Percentiles rank a stretch among this genome's conserved stretches.
Conservation (phyloP, 192 early-diverging fungal species). For the Cetraspora pellucida region DNA sequence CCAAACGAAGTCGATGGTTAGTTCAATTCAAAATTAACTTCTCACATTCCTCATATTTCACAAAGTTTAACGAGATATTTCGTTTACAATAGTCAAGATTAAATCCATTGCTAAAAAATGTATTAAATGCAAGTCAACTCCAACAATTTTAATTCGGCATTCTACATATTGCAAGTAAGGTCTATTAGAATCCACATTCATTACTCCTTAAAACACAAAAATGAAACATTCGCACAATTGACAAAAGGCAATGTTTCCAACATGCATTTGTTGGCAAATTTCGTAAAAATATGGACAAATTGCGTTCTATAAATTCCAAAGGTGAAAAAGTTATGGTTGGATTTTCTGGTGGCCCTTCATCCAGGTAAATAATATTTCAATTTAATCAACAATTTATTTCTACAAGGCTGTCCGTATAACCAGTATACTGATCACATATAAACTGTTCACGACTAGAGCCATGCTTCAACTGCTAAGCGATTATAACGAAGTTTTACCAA, state of each 20-base stretch:
- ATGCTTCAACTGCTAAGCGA: slow-evolving; percentile 66
- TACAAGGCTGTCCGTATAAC: background rate
- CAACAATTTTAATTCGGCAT: slow-evolving; percentile 68
- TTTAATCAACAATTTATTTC: background rate
- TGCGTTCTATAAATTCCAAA: slow-evolving; percentile 38
- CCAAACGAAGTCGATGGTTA: background rate
- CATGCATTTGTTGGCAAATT: slow-evolving; percentile 70
- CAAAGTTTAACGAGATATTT: background rate
- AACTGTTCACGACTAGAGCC: slow-evolving; percentile 44
- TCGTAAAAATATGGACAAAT: slow-evolving; percentile 61
- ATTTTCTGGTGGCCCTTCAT: slow-evolving; percentile 83
- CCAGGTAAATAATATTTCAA: slow-evolving; percentile 55
- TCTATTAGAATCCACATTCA: background rate
- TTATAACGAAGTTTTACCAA: slow-evolving; percentile 58
- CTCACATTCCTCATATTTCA: background rate
- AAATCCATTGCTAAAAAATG: slow-evolving; percentile 7
- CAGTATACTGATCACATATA: background rate
- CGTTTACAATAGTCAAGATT: background rate
- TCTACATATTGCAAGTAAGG: slow-evolving; percentile 77
- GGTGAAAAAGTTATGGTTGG: slow-evolving; percentile 73
- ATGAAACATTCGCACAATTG: background rate
- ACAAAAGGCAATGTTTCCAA: slow-evolving; percentile 67
- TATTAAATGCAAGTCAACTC: slow-evolving; percentile 74
- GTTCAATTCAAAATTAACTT: background rate
- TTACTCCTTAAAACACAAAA: background rate